Percentiles rank a stretch among this genome's conserved stretches.
These are phyloP conservation scores for Phoma herbarum DNA, from an alignment of 2,329 filamentous ascomycete species.

Conservation along the genomic window DNA sequence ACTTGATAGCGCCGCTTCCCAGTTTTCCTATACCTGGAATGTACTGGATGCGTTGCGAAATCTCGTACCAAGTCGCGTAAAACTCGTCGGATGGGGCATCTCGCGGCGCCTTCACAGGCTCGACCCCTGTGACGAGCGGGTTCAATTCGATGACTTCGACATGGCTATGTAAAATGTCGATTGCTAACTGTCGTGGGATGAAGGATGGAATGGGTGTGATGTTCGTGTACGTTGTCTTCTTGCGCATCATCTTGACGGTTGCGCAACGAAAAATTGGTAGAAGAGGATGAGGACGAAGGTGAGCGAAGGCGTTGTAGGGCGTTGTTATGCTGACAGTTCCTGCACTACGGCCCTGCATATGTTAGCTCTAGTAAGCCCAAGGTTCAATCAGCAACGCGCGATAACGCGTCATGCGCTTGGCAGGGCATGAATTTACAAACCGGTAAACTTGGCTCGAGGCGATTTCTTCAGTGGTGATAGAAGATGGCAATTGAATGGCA, in stretches of 20 bases:
- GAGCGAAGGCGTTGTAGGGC: slow-evolving; percentile 8
- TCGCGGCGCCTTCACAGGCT: slow-evolving; percentile 71
- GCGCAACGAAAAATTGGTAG: neutral
- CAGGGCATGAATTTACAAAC: slow-evolving; percentile 9
- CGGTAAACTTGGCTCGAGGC: slow-evolving; percentile 4
- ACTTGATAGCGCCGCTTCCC: slow-evolving; percentile 71
- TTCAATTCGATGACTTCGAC: slow-evolving; percentile 76
- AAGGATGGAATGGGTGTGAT: slow-evolving; percentile 75
- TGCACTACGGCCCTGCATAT: slow-evolving; percentile 15
- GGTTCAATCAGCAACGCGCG: slow-evolving; percentile 9
- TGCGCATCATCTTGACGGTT: slow-evolving; percentile 54
- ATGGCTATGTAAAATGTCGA: slow-evolving; percentile 76
- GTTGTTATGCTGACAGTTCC: slow-evolving; percentile 19
- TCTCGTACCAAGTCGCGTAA: slow-evolving; percentile 79
- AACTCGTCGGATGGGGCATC: slow-evolving; percentile 74
- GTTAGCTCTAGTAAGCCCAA: slow-evolving; percentile 16
- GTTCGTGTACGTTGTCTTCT: slow-evolving; percentile 72
- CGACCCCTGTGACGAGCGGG: slow-evolving; percentile 71
- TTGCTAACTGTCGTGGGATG: slow-evolving; percentile 74
- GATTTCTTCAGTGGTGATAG: neutral
- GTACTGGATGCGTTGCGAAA: slow-evolving; percentile 73
- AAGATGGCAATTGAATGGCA: neutral
- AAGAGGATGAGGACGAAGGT: neutral
- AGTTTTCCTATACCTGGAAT: slow-evolving; percentile 72
- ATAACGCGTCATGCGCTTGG: slow-evolving; percentile 19